Percentiles rank a stretch among this genome's conserved stretches.
Evolutionary conservation across 257 asterid species (phyloP).

Genomic region (Nicotiana tabacum): DNA sequence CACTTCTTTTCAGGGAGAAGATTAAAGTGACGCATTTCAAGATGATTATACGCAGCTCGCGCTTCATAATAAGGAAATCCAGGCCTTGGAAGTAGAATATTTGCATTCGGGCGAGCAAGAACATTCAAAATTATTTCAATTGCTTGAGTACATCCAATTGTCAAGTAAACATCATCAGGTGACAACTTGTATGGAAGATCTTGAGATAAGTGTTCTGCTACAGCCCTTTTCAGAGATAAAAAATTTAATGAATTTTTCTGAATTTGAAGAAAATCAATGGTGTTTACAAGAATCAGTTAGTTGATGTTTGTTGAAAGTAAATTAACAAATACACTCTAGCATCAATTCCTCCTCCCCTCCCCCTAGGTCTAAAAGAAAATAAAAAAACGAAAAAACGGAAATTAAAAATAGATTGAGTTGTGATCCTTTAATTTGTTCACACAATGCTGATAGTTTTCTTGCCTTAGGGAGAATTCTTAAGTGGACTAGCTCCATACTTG

Average conservation of each 20-base stretch:
- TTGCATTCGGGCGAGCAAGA: conserved; percentile 56
- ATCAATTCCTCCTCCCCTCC: too few relatives aligned
- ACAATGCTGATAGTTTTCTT: too few relatives aligned
- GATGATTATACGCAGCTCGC: conserved; percentile 41
- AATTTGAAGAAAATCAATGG: neutral
- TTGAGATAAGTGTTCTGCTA: conserved; percentile 73
- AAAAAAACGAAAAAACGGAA: too few relatives aligned
- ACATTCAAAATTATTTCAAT: conserved; percentile 47
- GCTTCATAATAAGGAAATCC: conserved; percentile 66
- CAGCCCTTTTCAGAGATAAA: conserved; percentile 42
- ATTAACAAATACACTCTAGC: too few relatives aligned
- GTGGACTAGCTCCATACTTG: neutral
- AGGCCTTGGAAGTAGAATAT: conserved; percentile 57
- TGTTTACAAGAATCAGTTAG: neutral
- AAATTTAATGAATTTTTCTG: neutral
- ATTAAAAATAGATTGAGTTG: too few relatives aligned
- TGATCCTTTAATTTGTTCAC: neutral
- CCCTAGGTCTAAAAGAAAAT: too few relatives aligned
- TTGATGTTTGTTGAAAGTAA: too few relatives aligned
- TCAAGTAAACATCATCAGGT: conserved; percentile 45
- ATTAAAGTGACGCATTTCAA: conserved; percentile 59
- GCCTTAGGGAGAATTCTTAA: too few relatives aligned
- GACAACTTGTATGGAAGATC: conserved; percentile 62
- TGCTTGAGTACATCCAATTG: conserved; percentile 60
- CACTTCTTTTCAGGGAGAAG: conserved; percentile 54